Percentiles rank a stretch among this genome's conserved stretches.
Conservation (phyloP, 345 rosid species). For the Eucalyptus pauciflora region DNA sequence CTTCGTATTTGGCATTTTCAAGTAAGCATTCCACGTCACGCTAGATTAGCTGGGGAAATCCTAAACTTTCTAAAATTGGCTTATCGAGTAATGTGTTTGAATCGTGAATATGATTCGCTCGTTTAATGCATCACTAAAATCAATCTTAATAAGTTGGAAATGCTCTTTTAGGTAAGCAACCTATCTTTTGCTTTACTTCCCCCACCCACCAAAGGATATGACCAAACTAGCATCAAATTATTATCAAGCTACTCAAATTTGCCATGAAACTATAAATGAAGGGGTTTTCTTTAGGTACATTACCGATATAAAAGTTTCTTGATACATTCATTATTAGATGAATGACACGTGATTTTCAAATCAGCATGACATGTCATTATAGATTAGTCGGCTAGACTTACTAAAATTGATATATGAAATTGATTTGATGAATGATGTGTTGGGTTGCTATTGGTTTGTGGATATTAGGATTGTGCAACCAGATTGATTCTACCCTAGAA, state of each 20-base stretch:
- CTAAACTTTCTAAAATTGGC: not conserved
- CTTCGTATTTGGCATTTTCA: not conserved
- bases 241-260: not conserved
- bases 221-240: not conserved
- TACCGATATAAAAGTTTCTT: not conserved
- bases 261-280: not conserved
- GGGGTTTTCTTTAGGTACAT: not conserved
- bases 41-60: not conserved
- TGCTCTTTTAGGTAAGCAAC: not conserved
- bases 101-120: not conserved
- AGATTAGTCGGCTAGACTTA: not conserved
- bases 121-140: not conserved
- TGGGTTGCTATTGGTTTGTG: not conserved
- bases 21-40: not conserved
- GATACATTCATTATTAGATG: not conserved
- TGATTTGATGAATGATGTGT: not conserved
- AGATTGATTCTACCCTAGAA: not conserved
- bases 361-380: not conserved
- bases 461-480: not conserved
- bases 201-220: not conserved
- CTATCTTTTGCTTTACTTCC: not conserved
- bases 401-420: not conserved
- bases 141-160: not conserved
- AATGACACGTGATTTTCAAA: not conserved
- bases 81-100: not conserved